Percentiles rank a stretch among this genome's conserved stretches.
These are phyloP conservation scores for Sugiyamaella grinbergsii DNA, from an alignment of 1,139 yeast genomes.

Conservation along the genomic window DNA sequence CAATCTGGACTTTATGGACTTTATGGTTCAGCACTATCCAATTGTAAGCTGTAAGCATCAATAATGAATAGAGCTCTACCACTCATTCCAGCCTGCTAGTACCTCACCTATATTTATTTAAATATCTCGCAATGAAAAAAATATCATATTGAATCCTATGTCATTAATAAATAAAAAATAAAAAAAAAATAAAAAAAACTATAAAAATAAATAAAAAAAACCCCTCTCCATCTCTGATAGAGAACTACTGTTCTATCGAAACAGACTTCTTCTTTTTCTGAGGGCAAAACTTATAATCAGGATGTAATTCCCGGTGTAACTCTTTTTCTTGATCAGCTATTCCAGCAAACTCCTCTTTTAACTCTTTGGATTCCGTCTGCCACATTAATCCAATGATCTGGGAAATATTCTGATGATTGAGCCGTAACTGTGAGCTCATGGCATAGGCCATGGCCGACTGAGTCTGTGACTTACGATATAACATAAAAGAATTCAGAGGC, in stretches of 20 bases:
- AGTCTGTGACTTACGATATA: slow-evolving; percentile 50
- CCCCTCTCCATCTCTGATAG: background rate
- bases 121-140: too few species aligned
- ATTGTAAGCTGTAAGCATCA: too few species aligned
- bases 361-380: slow-evolving; percentile 47
- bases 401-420: slow-evolving; percentile 47
- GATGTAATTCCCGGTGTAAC: slow-evolving; percentile 48
- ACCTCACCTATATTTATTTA: background rate
- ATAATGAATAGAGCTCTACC: too few species aligned
- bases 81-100: too few species aligned
- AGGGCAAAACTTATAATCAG: slow-evolving; percentile 51
- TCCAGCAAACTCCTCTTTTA: slow-evolving; percentile 45
- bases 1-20: too few species aligned
- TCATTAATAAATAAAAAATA: slow-evolving; percentile 16
- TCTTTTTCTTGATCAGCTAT: slow-evolving; percentile 48
- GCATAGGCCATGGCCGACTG: slow-evolving; percentile 48
- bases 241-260: slow-evolving; percentile 10
- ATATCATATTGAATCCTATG: background rate
- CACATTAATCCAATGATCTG: slow-evolving; percentile 52
- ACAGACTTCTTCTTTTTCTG: slow-evolving; percentile 38
- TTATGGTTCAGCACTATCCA: too few species aligned
- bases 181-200: too few species aligned
- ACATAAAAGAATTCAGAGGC: slow-evolving; percentile 55
- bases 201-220: slow-evolving; percentile 12
- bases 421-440: slow-evolving; percentile 43